Evolutionary conservation across 139 green algal species (phyloP), one percentile per base, ranked within the genome.

Genomic region (Picochlorum sp.): DNA sequence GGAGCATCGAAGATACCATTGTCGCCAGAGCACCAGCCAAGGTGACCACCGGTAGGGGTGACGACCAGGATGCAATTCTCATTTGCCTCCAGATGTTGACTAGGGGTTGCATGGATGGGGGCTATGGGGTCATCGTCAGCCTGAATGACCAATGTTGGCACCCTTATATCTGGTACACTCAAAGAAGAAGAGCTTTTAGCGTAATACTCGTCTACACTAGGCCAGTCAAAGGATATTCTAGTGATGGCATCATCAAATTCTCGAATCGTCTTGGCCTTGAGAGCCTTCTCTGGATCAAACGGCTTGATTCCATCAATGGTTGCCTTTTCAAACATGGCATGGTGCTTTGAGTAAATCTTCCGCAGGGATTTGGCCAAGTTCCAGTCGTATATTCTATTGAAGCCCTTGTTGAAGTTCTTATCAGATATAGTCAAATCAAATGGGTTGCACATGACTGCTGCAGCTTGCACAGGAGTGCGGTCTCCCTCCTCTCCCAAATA

Each of bases 391-490:
- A 96, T 77, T n/a, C 72, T 65, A 69, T 90, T 94, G 80, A 97
- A 96, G 45, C 90, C 86, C 8, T 71, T 54, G 4, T 81, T 60
- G 51, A 94, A 84, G 62, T 89, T 80, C 13, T 63, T 49, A 70
- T 95, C 80, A 41, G 70, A 81, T 44, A 86, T 51, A 16, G 65
- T 54, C 72, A 96, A 69, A 74, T 96, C 73, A 49, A 97, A 96
- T 2, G 90, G 90, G 68, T 97, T 97, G 85, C 89, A 96, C 67
- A 97, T 75, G 31, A 83, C 88, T n/a, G 89, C 87, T 3, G 89
- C 91, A 2, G 86, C 89, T 13, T 41, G 13, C 26, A 97, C 62
- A 23, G 83, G 86, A 4, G 80, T 90, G 13, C 34, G 28, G 0
- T 52, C 45, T 9, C 85, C 83, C 63, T 91, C 81, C 74, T 95